Evolutionary conservation across 345 rosid genomes (phyloP).

Genomic region (Salix dunnii): DNA sequence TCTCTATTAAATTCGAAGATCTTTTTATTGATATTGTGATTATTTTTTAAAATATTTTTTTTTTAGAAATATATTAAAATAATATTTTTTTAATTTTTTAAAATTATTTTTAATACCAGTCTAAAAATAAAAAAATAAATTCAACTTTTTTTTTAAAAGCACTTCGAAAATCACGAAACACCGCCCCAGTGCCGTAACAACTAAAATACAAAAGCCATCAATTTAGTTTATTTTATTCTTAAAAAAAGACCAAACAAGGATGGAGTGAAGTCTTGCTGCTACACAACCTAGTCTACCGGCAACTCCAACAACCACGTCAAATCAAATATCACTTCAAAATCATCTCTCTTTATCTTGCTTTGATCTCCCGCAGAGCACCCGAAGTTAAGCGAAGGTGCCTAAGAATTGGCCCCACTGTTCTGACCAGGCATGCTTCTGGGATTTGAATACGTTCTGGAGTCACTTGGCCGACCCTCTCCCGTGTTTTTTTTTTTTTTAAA

Average conservation of each 20-base stretch:
- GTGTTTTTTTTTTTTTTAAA: too few relatives aligned
- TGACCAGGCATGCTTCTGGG: conserved; percentile 11
- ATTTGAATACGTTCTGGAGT: conserved; percentile 9
- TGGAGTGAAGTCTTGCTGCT: not conserved
- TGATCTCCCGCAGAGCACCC: conserved; percentile 11
- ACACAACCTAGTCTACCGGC: conserved; percentile 23
- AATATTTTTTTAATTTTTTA: too few relatives aligned
- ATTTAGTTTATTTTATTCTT: not conserved
- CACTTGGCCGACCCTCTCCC: not conserved
- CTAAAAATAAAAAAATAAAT: too few relatives aligned
- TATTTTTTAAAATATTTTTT: too few relatives aligned
- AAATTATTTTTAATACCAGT: too few relatives aligned
- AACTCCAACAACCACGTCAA: conserved; percentile 32
- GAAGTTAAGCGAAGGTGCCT: conserved; percentile 10
- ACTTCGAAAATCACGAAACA: too few relatives aligned
- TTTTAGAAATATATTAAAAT: too few relatives aligned
- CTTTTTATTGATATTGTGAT: too few relatives aligned
- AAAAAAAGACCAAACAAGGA: not conserved
- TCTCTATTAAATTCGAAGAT: too few relatives aligned
- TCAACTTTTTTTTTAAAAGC: too few relatives aligned
- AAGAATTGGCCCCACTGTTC: conserved; percentile 30
- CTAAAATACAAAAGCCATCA: not conserved
- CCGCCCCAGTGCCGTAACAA: too few relatives aligned
- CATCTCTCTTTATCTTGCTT: not conserved
- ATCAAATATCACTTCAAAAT: conserved; percentile 41